Evolutionary conservation across 202 grass and related monocot genomes (phyloP).

Genomic region (Bolboschoenoplectus hybrid): DNA sequence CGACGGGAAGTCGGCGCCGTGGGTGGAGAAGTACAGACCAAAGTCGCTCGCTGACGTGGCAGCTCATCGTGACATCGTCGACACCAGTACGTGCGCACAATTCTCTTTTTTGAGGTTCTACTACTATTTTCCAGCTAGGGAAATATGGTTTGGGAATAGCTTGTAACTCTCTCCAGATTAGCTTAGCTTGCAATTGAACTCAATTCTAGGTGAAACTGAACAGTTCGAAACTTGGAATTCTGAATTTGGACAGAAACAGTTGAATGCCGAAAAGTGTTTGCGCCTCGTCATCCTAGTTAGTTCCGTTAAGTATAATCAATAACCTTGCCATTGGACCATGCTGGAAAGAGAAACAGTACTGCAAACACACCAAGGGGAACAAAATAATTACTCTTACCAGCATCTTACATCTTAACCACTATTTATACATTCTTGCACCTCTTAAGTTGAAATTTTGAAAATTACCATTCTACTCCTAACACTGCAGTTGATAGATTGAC

Average conservation of each 20-base stretch:
- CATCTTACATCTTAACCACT: neutral
- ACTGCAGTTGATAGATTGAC: slow-evolving; percentile 78
- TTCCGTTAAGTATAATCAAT: neutral
- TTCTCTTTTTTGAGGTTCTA: neutral
- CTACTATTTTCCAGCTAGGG: neutral
- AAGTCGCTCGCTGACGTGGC: slow-evolving; percentile 93
- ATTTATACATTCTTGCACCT: neutral
- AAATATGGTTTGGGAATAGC: slow-evolving; percentile 9
- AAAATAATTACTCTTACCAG: slow-evolving; percentile 15
- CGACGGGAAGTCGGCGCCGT: slow-evolving; percentile 64
- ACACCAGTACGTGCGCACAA: slow-evolving; percentile 61
- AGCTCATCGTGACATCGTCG: slow-evolving; percentile 91
- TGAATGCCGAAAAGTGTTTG: neutral
- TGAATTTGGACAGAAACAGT: neutral
- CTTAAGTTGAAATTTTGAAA: neutral
- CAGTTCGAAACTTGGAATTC: neutral
- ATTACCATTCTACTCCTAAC: slow-evolving; percentile 6
- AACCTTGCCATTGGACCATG: neutral
- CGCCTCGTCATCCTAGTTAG: neutral
- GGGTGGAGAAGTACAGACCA: slow-evolving; percentile 96
- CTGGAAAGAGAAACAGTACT: neutral
- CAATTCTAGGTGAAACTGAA: neutral
- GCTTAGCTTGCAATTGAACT: neutral
- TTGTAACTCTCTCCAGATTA: neutral
- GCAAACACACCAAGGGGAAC: neutral